These are phyloP conservation scores for Phylloboletellus chloephorus DNA, from an alignment of 1,284 basidiomycete species.

Conservation along the genomic window DNA sequence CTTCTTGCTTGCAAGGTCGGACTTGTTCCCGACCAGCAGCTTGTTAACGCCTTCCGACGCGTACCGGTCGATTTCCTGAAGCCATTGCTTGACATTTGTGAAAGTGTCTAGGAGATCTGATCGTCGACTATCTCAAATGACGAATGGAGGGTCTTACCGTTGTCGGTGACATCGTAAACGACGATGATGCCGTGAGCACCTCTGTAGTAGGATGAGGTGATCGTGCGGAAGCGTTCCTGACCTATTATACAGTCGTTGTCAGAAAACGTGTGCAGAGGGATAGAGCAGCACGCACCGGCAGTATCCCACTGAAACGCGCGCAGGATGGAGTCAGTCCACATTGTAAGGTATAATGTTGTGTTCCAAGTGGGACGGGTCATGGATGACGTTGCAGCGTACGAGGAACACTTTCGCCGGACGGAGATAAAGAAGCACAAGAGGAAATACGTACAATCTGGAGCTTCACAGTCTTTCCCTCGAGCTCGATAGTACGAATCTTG, in stretches of 20 bases:
- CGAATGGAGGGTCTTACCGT: slow-evolving; percentile 49
- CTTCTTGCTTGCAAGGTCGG: slow-evolving; percentile 96
- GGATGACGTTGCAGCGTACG: slow-evolving; percentile 1
- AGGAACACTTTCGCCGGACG: not conserved
- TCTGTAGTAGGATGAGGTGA: slow-evolving; percentile 96
- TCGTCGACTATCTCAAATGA: slow-evolving; percentile 8
- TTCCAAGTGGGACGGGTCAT: not conserved
- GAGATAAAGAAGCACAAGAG: slow-evolving; percentile 7
- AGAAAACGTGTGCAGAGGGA: not conserved
- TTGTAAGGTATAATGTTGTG: not conserved
- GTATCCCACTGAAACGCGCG: slow-evolving; percentile 77
- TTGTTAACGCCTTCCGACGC: slow-evolving; percentile 99
- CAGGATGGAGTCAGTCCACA: slow-evolving; percentile 12
- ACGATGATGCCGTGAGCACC: slow-evolving; percentile 97
- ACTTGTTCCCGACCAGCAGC: slow-evolving; percentile 97
- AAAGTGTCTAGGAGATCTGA: slow-evolving; percentile 69
- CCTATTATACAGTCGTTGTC: slow-evolving; percentile 39
- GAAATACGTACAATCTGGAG: slow-evolving; percentile 88
- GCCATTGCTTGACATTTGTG: slow-evolving; percentile 99
- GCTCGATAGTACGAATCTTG: slow-evolving; percentile 99
- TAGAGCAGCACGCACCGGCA: slow-evolving; percentile 51
- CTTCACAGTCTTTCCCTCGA: slow-evolving; percentile 99
- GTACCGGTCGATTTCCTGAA: slow-evolving; percentile 99
- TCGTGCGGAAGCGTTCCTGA: slow-evolving; percentile 96
- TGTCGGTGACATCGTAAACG: slow-evolving; percentile 99